Percentiles rank a stretch among this genome's conserved stretches.
Conservation (phyloP, 1,284 basidiomycete genomes). For the Ceratobasidium sp. region DNA sequence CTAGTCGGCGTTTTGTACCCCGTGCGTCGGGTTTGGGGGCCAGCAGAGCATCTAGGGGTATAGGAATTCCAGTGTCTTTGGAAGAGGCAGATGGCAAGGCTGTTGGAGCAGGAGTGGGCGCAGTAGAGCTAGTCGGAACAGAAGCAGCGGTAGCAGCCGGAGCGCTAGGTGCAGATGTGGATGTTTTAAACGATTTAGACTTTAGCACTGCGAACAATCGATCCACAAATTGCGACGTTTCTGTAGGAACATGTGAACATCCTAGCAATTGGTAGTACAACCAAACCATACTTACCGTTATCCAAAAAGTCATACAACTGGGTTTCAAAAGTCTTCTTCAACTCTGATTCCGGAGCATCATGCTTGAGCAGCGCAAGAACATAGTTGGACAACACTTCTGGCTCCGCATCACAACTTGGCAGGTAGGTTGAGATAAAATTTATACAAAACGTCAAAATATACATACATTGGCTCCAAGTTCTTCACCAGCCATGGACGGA, state of each 20-base stretch:
- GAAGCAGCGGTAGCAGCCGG: conserved; percentile 47
- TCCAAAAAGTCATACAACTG: conserved; percentile 94
- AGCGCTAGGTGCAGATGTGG: conserved; percentile 47
- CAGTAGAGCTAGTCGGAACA: conserved; percentile 47
- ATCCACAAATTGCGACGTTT: conserved; percentile 81
- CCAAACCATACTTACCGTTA: conserved; percentile 66
- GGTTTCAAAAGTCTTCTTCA: conserved; percentile 77
- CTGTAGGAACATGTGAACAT: conserved; percentile 56
- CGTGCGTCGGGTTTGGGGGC: conserved; percentile 61
- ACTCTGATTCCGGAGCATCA: conserved; percentile 83
- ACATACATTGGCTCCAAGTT: conserved; percentile 87
- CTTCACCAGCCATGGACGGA: conserved; percentile 84
- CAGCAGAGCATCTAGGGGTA: conserved; percentile 74
- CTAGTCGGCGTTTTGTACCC: conserved; percentile 69
- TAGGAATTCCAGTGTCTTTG: conserved; percentile 74
- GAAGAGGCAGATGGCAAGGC: conserved; percentile 49
- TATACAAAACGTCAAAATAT: conserved; percentile 35
- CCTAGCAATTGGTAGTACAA: neutral
- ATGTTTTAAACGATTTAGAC: conserved; percentile 84
- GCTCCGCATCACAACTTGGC: conserved; percentile 92
- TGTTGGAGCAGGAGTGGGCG: conserved; percentile 47
- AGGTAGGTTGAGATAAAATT: conserved; percentile 13
- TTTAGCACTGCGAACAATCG: conserved; percentile 83
- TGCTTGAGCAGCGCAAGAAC: conserved; percentile 94
- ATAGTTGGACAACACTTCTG: conserved; percentile 92